phyloP scores from a whole-genome alignment of 1,284 basidiomycete genomes.

The Salmacisia buchloeana region DNA sequence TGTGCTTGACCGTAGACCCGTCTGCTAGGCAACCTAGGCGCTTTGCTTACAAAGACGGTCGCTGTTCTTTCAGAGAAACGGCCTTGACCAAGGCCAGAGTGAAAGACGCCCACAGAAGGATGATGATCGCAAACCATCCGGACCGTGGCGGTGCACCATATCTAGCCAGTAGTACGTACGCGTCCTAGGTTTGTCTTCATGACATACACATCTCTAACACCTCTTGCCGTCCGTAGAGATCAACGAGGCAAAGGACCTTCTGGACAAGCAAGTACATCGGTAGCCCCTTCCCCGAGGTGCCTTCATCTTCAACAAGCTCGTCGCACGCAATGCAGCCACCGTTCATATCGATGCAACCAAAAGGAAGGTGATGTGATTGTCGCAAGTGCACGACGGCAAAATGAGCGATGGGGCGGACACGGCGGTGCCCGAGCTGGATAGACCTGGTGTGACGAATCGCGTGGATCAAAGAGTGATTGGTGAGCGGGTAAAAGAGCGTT shows the following conservation, averaged over 20 bases:
- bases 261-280: constrained; percentile 40
- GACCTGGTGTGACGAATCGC: too few species aligned
- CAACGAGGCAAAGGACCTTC: constrained; percentile 49
- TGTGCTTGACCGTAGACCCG: constrained; percentile 8
- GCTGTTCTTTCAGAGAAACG: constrained; percentile 44
- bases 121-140: constrained; percentile 70
- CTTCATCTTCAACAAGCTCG: not conserved
- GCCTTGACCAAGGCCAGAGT: constrained; percentile 43
- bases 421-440: too few species aligned
- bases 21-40: too few species aligned
- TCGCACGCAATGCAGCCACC: not conserved
- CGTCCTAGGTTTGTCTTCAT: not conserved
- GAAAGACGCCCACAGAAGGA: constrained; percentile 50
- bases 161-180: constrained; percentile 68
- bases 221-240: constrained; percentile 27
- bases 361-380: not conserved
- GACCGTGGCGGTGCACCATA: constrained; percentile 93
- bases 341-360: not conserved
- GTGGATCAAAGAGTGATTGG: too few species aligned
- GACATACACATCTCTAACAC: not conserved
- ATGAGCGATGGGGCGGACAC: too few species aligned
- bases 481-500: too few species aligned
- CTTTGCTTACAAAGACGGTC: too few species aligned
- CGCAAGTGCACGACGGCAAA: not conserved
- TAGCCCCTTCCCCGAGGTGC: constrained; percentile 16